These are phyloP conservation scores for Alternaria triticina DNA, from an alignment of 2,329 filamentous ascomycete genomes.

Conservation along the genomic window DNA sequence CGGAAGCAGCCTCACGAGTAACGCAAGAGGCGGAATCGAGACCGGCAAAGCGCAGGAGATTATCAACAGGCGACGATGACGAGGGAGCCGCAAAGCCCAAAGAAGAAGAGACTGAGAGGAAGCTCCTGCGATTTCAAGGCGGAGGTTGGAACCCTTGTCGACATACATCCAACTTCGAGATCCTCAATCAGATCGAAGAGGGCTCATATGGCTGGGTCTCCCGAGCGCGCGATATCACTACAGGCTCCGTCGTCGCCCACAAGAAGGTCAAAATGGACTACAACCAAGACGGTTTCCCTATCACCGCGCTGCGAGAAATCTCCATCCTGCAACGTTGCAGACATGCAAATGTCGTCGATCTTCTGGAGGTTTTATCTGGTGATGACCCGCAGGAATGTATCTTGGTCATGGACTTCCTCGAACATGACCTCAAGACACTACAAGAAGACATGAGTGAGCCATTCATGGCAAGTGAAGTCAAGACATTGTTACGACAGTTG, in stretches of 20 bases:
- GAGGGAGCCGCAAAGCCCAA: slow-evolving; percentile 26
- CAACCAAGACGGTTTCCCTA: slow-evolving; percentile 78
- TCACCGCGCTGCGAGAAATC: slow-evolving; percentile 92
- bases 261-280: slow-evolving; percentile 91
- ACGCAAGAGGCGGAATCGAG: slow-evolving; percentile 35
- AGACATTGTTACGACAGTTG: slow-evolving; percentile 86
- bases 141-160: slow-evolving; percentile 73
- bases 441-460: slow-evolving; percentile 94
- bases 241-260: slow-evolving; percentile 83
- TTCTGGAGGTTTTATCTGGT: slow-evolving; percentile 85
- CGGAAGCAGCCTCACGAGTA: slow-evolving; percentile 57
- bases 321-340: slow-evolving; percentile 82
- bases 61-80: slow-evolving; percentile 57
- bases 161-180: slow-evolving; percentile 86
- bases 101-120: slow-evolving; percentile 50
- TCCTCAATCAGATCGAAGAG: slow-evolving; percentile 96
- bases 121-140: slow-evolving; percentile 74
- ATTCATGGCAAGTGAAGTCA: slow-evolving; percentile 90
- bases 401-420: slow-evolving; percentile 95
- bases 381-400: slow-evolving; percentile 73
- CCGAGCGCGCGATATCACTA: slow-evolving; percentile 74
- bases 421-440: slow-evolving; percentile 93
- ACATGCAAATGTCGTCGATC: slow-evolving; percentile 80
- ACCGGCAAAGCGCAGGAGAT: slow-evolving; percentile 66
- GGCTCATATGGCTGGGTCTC: slow-evolving; percentile 96